These are phyloP conservation scores for Ceratocystis eucalypticola DNA, from an alignment of 2,329 filamentous ascomycete genomes.

Conservation along the genomic window DNA sequence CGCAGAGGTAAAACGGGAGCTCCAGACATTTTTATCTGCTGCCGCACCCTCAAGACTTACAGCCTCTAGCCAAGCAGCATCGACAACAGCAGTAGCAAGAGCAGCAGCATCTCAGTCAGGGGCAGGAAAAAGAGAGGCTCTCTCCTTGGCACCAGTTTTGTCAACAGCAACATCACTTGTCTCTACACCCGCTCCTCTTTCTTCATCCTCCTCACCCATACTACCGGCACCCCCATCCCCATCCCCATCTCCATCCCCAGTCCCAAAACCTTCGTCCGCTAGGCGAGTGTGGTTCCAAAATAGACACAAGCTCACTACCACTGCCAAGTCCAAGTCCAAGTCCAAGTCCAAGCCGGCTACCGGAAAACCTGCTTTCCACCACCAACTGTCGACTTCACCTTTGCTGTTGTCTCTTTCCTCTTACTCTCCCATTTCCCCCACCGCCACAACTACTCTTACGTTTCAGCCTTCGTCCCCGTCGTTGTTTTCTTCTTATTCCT, in stretches of 20 bases:
- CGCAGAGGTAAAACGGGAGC: not conserved
- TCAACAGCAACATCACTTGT: not conserved
- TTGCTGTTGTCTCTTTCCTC: constrained; percentile 6
- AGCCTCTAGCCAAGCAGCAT: not conserved
- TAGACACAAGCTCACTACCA: constrained; percentile 1
- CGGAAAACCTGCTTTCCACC: not conserved
- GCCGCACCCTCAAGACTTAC: not conserved
- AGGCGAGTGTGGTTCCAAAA: constrained; percentile 9
- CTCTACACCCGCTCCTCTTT: not conserved
- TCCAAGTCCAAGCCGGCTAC: not conserved
- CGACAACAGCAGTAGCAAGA: not conserved
- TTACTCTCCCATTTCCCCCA: constrained; percentile 9
- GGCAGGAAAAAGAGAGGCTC: not conserved
- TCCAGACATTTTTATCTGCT: not conserved
- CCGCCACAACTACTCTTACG: constrained; percentile 1
- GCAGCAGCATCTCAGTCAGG: not conserved
- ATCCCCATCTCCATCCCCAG: not conserved
- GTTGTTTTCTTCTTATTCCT: constrained; percentile 7
- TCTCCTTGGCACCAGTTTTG: not conserved
- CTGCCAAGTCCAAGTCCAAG: too few species aligned
- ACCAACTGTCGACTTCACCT: not conserved
- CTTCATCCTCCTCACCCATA: not conserved
- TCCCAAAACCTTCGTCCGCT: not conserved
- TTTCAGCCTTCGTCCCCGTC: constrained; percentile 10
- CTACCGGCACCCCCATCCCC: not conserved